A percentile compares a stretch with the other conserved stretches of the same genome.
These are phyloP conservation scores for Candida sp. DNA, from an alignment of 1,139 yeast genomes.

Conservation along the genomic window DNA sequence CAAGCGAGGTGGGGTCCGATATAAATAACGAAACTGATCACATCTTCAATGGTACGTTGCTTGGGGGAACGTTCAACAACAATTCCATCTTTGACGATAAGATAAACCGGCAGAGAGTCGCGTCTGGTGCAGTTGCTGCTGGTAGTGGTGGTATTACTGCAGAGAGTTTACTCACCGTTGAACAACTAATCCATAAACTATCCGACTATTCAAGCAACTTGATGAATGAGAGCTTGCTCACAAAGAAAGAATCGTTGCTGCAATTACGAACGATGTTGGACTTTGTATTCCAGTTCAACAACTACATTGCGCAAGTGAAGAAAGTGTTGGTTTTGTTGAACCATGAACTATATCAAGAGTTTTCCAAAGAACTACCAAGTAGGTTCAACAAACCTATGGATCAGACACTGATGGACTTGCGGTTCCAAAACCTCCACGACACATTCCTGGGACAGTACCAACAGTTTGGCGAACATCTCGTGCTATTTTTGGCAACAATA, in stretches of 20 bases:
- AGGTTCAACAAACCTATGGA: slow-evolving; percentile 43
- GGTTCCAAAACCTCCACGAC: slow-evolving; percentile 50
- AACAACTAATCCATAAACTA: slow-evolving; percentile 51
- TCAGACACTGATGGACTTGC: slow-evolving; percentile 37
- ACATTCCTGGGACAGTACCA: slow-evolving; percentile 56
- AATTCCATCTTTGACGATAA: slow-evolving; percentile 35
- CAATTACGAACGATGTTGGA: slow-evolving; percentile 50
- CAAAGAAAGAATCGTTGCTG: slow-evolving; percentile 59
- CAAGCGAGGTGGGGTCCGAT: slow-evolving; percentile 8
- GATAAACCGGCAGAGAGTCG: slow-evolving; percentile 14
- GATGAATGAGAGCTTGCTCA: slow-evolving; percentile 69
- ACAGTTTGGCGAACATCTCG: slow-evolving; percentile 57
- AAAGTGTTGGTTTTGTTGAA: slow-evolving; percentile 60
- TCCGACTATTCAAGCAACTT: slow-evolving; percentile 67
- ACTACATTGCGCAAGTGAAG: slow-evolving; percentile 57
- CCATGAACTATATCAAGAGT: slow-evolving; percentile 44
- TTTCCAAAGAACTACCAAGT: slow-evolving; percentile 41
- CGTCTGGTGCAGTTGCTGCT: background rate
- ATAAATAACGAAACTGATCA: slow-evolving; percentile 5
- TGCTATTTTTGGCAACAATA: slow-evolving; percentile 58
- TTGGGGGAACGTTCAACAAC: slow-evolving; percentile 17
- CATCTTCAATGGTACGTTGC: slow-evolving; percentile 5
- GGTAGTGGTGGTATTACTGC: background rate
- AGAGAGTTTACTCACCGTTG: slow-evolving; percentile 42
- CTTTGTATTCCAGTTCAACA: slow-evolving; percentile 56